Evolutionary conservation across 306 rosid genomes (phyloP).

Genomic region (Sesbania bispinosa): DNA sequence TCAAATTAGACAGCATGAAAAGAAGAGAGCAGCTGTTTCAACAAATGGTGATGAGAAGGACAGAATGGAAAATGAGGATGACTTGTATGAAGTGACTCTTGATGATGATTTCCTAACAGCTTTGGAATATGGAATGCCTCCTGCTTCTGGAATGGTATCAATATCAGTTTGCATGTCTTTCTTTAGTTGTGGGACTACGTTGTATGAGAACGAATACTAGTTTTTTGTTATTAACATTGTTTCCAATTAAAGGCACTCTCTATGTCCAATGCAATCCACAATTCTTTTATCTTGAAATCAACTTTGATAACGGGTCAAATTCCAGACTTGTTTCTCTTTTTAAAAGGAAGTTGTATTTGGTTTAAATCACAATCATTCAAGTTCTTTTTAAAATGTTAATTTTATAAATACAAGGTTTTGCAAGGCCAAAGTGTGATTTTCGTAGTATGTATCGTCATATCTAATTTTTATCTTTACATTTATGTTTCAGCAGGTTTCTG

Average conservation of each 20-base stretch:
- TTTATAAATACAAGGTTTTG: neutral
- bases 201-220: neutral
- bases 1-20: constrained; percentile 82
- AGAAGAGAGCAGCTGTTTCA: constrained; percentile 56
- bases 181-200: neutral
- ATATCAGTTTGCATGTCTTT: constrained; percentile 16
- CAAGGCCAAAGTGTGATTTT: constrained; percentile 1
- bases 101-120: constrained; percentile 95
- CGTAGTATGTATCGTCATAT: neutral
- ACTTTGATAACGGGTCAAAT: neutral
- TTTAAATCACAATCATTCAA: neutral
- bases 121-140: constrained; percentile 99
- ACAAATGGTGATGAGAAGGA: constrained; percentile 33
- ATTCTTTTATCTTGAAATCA: neutral
- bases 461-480: neutral
- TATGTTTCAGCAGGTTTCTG: neutral
- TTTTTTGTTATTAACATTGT: neutral
- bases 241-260: no score
- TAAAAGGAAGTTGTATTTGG: neutral
- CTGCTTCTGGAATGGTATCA: constrained; percentile 95
- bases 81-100: constrained; percentile 74
- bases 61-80: constrained; percentile 50
- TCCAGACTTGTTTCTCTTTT: neutral
- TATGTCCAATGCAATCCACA: constrained; percentile 1
- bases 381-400: neutral